Evolutionary conservation across 2,329 filamentous ascomycete genomes (phyloP).

Genomic region (Leptographium lundbergii): DNA sequence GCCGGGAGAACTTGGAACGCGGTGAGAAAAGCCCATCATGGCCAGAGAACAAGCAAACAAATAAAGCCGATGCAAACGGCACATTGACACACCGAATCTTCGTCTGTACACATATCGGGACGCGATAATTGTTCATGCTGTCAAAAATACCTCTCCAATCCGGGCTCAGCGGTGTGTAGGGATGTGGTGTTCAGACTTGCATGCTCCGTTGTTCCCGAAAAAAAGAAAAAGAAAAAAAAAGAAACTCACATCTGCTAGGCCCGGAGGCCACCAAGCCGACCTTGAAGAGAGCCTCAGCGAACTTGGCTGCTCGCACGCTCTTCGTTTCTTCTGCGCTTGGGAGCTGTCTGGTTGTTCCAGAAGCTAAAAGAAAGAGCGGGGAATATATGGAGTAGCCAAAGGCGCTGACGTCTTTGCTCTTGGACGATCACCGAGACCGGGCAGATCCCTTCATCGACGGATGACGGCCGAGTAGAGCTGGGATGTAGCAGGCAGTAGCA

Average conservation of each 20-base stretch:
- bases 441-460: neutral
- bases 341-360: neutral
- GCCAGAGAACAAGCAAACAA: neutral
- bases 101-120: neutral
- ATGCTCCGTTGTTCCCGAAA: neutral
- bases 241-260: conserved; percentile 9
- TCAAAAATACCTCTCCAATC: neutral
- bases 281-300: neutral
- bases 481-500: neutral
- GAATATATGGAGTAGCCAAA: neutral
- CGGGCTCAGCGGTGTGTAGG: neutral
- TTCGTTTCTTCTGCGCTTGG: neutral
- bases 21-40: neutral
- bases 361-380: neutral
- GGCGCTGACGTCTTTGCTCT: neutral
- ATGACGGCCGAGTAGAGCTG: neutral
- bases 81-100: neutral
- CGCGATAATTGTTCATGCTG: neutral
- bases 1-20: neutral
- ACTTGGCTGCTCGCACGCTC: neutral
- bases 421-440: neutral
- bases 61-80: neutral
- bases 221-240: neutral
- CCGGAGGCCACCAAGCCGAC: conserved; percentile 11
- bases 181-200: neutral